Conservation (phyloP, 257 asterid species). For the Eustoma russellianum region DNA sequence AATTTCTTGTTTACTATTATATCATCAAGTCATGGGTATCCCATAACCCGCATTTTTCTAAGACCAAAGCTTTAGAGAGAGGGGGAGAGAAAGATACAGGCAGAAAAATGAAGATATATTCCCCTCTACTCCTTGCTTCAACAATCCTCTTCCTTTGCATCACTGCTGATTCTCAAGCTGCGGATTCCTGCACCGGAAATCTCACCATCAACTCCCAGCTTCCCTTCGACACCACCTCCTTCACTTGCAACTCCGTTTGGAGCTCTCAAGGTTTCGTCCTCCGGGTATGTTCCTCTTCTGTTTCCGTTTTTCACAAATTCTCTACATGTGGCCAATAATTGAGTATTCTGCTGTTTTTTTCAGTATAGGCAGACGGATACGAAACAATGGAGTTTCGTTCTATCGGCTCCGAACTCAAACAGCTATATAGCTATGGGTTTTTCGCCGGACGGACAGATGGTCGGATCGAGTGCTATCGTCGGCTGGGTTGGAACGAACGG, state of each 20-base stretch:
- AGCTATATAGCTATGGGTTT: conserved; percentile 60
- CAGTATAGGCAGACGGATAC: conserved; percentile 47
- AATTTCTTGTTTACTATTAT: no score
- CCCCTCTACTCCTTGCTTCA: conserved; percentile 9
- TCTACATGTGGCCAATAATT: not conserved
- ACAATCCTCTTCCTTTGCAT: conserved; percentile 7
- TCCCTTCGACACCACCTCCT: conserved; percentile 50
- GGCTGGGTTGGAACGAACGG: conserved; percentile 45
- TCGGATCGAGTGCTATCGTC: conserved; percentile 63
- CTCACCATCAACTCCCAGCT: conserved; percentile 22
- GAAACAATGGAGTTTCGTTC: conserved; percentile 52
- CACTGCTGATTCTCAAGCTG: conserved; percentile 38
- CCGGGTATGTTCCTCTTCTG: conserved; percentile 40
- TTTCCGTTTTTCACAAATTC: not conserved
- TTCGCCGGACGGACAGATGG: conserved; percentile 61
- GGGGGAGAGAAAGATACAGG: not conserved
- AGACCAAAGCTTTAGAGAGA: not conserved
- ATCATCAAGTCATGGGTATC: no score
- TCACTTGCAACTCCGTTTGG: conserved; percentile 63
- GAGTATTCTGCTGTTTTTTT: not conserved
- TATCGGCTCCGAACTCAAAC: conserved; percentile 56
- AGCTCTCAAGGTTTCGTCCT: conserved; percentile 47
- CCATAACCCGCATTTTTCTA: no score
- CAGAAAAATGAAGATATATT: conserved; percentile 21
- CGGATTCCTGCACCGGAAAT: conserved; percentile 48